phyloP scores from a whole-genome alignment of 306 rosid genomes.

The Lathyrus sativus region DNA sequence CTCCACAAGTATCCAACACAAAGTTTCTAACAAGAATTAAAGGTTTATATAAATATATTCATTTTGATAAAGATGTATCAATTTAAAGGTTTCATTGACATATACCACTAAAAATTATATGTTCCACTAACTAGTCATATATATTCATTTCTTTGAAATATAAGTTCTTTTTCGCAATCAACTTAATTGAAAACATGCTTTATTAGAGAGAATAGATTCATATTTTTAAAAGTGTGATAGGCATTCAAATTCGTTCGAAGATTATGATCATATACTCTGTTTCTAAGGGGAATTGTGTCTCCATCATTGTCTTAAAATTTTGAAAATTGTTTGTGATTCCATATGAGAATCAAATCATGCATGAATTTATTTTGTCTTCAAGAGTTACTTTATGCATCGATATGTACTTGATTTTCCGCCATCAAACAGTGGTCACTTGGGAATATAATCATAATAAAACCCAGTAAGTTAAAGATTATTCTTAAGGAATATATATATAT shows the following conservation, averaged over 20 bases:
- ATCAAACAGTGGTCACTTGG: slow-evolving; percentile 38
- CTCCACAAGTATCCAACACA: too few species aligned
- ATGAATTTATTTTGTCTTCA: slow-evolving; percentile 24
- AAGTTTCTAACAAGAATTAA: too few species aligned
- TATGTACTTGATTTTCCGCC: slow-evolving; percentile 33
- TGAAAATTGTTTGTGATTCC: slow-evolving; percentile 15
- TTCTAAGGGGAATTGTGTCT: neutral
- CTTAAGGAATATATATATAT: slow-evolving; percentile 43
- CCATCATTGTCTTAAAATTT: slow-evolving; percentile 13
- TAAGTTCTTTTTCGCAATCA: neutral
- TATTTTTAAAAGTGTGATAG: slow-evolving; percentile 28
- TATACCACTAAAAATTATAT: slow-evolving; percentile 5
- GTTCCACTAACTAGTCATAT: neutral
- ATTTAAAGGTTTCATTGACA: slow-evolving; percentile 9
- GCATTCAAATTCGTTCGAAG: slow-evolving; percentile 33
- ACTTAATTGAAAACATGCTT: slow-evolving; percentile 10
- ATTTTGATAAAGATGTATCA: slow-evolving; percentile 14
- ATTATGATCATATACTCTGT: slow-evolving; percentile 4
- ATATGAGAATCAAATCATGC: slow-evolving; percentile 39
- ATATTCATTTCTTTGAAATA: slow-evolving; percentile 35
- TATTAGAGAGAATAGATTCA: slow-evolving; percentile 44
- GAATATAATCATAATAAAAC: slow-evolving; percentile 34
- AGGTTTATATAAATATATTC: neutral
- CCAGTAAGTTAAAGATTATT: slow-evolving; percentile 41
- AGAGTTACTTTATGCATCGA: slow-evolving; percentile 22